A percentile compares a stretch with the other conserved stretches of the same genome.
phyloP scores from a whole-genome alignment of 2,329 filamentous ascomycete genomes.

The Elsinoe necatrix region DNA sequence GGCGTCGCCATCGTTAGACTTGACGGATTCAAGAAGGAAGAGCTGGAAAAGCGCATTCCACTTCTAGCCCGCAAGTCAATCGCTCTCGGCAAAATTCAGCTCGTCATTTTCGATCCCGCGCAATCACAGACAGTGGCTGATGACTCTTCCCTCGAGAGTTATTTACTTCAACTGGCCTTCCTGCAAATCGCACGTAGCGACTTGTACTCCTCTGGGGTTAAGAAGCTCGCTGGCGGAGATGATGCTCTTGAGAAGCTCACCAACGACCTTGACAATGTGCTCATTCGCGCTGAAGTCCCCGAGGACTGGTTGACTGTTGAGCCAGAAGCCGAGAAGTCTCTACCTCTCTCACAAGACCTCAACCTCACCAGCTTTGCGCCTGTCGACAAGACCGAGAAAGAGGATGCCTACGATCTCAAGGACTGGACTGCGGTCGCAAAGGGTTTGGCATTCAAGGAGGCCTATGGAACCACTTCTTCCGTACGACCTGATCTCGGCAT shows the following conservation, averaged over 20 bases:
- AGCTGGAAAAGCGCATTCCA: constrained; percentile 79
- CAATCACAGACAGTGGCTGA: constrained; percentile 60
- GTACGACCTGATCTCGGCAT: constrained; percentile 79
- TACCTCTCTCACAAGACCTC: constrained; percentile 54
- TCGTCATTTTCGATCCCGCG: constrained; percentile 68
- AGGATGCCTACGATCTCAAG: constrained; percentile 57
- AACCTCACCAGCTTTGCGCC: constrained; percentile 72
- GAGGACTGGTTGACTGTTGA: constrained; percentile 70
- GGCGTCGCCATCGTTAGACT: constrained; percentile 69
- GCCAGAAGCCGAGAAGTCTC: constrained; percentile 46
- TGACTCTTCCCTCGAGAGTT: constrained; percentile 51
- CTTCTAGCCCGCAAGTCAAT: constrained; percentile 61
- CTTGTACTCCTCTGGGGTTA: constrained; percentile 51
- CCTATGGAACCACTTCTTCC: constrained; percentile 62
- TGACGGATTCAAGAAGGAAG: constrained; percentile 74
- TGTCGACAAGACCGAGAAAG: constrained; percentile 67
- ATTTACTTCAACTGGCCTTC: constrained; percentile 74
- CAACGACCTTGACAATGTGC: constrained; percentile 54
- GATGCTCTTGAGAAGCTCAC: constrained; percentile 55
- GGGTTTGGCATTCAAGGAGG: constrained; percentile 88
- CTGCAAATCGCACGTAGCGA: constrained; percentile 65
- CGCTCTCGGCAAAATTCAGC: constrained; percentile 58
- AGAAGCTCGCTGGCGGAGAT: constrained; percentile 57
- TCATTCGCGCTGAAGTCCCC: constrained; percentile 67
- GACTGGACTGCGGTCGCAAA: constrained; percentile 81